These are phyloP conservation scores for Cutaneotrichosporon mucoides DNA, from an alignment of 1,284 basidiomycete genomes.

Conservation along the genomic window DNA sequence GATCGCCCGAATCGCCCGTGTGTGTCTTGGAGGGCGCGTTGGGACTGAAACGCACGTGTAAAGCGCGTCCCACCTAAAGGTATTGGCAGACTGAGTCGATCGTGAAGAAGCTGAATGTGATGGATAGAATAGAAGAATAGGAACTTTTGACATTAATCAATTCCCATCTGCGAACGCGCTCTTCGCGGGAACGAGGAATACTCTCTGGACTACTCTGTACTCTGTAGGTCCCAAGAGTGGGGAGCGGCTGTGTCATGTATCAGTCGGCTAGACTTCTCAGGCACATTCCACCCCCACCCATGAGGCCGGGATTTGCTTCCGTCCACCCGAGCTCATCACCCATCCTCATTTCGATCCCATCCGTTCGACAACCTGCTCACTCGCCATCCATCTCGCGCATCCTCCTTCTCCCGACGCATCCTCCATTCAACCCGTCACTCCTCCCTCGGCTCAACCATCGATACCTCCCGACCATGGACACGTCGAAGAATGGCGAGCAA, in stretches of 20 bases:
- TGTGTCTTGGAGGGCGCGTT: no score
- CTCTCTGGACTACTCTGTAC: no score
- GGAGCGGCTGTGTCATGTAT: not conserved
- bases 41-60: no score
- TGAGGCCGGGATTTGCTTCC: not conserved
- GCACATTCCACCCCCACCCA: not conserved
- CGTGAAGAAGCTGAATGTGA: no score
- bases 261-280: not conserved
- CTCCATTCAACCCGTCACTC: not conserved
- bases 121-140: no score
- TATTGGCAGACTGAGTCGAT: no score
- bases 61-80: no score
- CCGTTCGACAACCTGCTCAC: not conserved
- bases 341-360: not conserved
- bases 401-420: not conserved
- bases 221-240: no score
- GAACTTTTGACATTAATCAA: no score
- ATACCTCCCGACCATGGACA: not conserved
- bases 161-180: no score
- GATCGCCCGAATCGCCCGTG: no score
- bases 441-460: not conserved
- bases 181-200: no score
- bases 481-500: not conserved
- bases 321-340: not conserved
- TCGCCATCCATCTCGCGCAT: not conserved